These are phyloP conservation scores for Cyberlindnera euphorbiiphila DNA, from an alignment of 805 yeast genomes.

Conservation along the genomic window DNA sequence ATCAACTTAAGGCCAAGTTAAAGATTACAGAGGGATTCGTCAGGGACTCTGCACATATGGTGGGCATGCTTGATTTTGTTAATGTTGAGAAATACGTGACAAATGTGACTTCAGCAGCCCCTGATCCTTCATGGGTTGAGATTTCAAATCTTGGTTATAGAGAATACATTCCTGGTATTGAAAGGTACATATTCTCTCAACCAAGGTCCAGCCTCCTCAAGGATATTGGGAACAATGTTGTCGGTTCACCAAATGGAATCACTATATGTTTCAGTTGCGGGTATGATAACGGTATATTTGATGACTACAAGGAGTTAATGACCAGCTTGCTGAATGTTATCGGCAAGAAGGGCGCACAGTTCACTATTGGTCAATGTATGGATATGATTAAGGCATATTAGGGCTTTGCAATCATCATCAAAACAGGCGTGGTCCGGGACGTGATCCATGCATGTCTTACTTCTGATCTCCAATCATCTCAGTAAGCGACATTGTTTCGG, in stretches of 20 bases:
- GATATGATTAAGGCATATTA: too few relatives aligned
- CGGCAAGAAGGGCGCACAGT: not conserved
- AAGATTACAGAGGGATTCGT: not conserved
- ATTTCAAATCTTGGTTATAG: slow-evolving; percentile 14
- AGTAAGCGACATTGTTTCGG: too few relatives aligned
- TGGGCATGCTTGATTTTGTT: slow-evolving; percentile 10
- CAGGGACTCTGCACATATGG: slow-evolving; percentile 1
- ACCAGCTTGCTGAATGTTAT: not conserved
- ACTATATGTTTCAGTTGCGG: slow-evolving; percentile 2
- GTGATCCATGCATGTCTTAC: too few relatives aligned
- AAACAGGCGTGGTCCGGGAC: too few relatives aligned
- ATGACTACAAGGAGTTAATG: slow-evolving; percentile 8
- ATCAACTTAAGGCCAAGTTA: not conserved
- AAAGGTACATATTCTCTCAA: slow-evolving; percentile 14
- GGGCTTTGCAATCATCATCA: too few relatives aligned
- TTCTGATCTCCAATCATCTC: too few relatives aligned
- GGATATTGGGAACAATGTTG: not conserved
- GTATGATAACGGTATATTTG: slow-evolving; percentile 1
- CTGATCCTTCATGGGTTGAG: slow-evolving; percentile 2
- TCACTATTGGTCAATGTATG: too few relatives aligned
- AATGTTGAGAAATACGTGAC: slow-evolving; percentile 4
- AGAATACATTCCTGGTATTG: not conserved
- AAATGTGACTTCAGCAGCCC: not conserved
- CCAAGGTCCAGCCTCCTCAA: slow-evolving; percentile 1
- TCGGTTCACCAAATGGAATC: not conserved